Evolutionary conservation across 805 yeast species (phyloP), one percentile per base, ranked within the genome.

Genomic region (Schwanniomyces sp.): DNA sequence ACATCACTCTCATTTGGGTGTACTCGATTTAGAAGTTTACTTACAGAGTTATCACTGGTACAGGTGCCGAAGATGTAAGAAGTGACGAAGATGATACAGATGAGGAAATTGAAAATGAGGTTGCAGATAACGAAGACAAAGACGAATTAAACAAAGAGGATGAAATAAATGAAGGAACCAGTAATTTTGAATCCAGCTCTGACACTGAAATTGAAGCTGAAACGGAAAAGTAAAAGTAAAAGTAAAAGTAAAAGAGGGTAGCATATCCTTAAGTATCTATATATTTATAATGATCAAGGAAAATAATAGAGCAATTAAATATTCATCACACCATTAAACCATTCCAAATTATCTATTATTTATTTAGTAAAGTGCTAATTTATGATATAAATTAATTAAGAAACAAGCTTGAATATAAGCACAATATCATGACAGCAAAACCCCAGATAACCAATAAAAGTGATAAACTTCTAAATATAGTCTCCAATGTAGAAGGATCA

Each of bases 31-130:
- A 78, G 10, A 82, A 79, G 55, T 95, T 90, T 24, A 89, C 88
- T 9, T 63, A 75, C 46, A 83, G 78, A 61, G 92, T 90, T 21
- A 52, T 89, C 24, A 72, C 77, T 7, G 97, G 96, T 4, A 74
- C 67, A 18, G 81, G 82, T 30, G 96, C 96, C 1, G 96, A 88
- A 56, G 97, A 91, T 63, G 85, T 86, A 28, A 81, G 97, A 67
- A 85, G 92, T 61, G 96, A 88, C 56, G 85, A 78, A 47, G 95
- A 88, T 46, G 89, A 84, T 44, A 74, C 72, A 9, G 55, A 47
- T n/a, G 57, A 53, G 6, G 53, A 43, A n/a, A 4, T 14, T 32
- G 52, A 47, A 12, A 7, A 28, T 12, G 37, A 29, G 3, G 21
- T 16, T 10, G 17, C 10, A 9, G 41, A 21, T 17, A 34, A 21